Evolutionary conservation across 768 basidiomycete genomes (phyloP), one percentile per base, ranked within the genome.

Genomic region (Neoboletus magnificus): DNA sequence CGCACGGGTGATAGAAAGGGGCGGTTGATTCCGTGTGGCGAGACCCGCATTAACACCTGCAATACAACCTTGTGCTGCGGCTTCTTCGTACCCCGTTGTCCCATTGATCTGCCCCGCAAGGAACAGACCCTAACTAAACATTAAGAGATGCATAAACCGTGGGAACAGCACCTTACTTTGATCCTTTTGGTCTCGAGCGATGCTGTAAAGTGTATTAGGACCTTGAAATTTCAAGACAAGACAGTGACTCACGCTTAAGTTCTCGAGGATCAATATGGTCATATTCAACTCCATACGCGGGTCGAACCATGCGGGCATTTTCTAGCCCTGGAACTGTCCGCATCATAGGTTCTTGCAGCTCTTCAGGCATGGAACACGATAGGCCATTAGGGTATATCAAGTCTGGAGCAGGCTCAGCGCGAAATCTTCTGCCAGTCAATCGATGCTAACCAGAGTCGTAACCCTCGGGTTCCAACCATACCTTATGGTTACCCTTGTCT

Each of bases 21-120:
- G 82, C 1, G 82, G 74, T 39, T 74, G 77, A 15, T 73, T 66
- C 4, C 76, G 74, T 9, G 90, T 85, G 0, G 83, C 74, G 3
- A 93, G 77, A 0, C 91, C 93, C 0, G 93, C 93, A 53, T 96
- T 95, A 48, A 91, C 85, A 2, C 93, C 93, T 1, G 93, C 93
- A 0, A 96, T 72, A n/a, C 83, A 75, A 10, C 93, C 93, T 67
- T 95, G 93, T 4, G 90, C 91, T 2, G 91, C 93, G 1, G 93
- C 93, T 73, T 96, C 93, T 67, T 96, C 93, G 66, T 96, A 96
- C 5, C 93, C 93, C 2, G 93, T 96, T 1, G 93, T 96, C 12
- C 89, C 88, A 61, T 94, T 95, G 63, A 95, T 95, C 69, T 95
- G 92, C 4, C 93, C 92, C 1, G 91, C 91, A 22, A 95, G 81